Evolutionary conservation across 176 grass and related monocot species (phyloP), one percentile per base, ranked within the genome.

Genomic region (Cenchrus purpureus): DNA sequence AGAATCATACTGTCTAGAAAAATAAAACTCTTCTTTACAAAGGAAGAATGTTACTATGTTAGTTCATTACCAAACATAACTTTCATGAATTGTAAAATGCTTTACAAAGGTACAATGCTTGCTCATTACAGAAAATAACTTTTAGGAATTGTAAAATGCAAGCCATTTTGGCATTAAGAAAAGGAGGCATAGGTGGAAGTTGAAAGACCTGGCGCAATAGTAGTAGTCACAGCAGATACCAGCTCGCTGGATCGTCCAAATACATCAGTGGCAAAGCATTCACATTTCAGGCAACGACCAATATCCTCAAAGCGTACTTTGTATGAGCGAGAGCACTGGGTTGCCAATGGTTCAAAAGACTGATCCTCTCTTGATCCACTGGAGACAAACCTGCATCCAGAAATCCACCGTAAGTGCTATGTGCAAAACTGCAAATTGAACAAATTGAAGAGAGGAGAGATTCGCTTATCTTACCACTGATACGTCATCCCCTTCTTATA

Each of bases 401-500:
- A 76, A 28, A 79, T 86, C 46, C 43, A 88, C 40, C 75, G 50
- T 25, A 87, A 46, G 51, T 67, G 20, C 46, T 73, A 87, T 45
- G 76, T 82, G 58, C 32, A 25, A 25, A 25, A 25, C 25, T 25
- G 25, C 25, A 73, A 76, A 84, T 54, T 45, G 68, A 86, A 50
- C 43, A 78, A 82, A 70, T 65, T 14, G 45, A 15, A 40, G 80
- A 22, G 5, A 42, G n/a, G 59, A 61, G 14, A 74, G 11, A 67
- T 54, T 59, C 20, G 62, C 65, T 69, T 89, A 64, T 89, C 60
- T 64, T 99, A 96, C 97, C 97, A 99, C 85, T 94, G 88, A 73
- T 99, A 99, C 58, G 79, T 90, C 57, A 94, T 94, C 88, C 96
- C 97, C 86, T 92, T 96, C 91, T 99, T 95, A 87, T 95, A 99